phyloP scores from a whole-genome alignment of 495 filamentous ascomycete species.

The Annulohypoxylon nitens region DNA sequence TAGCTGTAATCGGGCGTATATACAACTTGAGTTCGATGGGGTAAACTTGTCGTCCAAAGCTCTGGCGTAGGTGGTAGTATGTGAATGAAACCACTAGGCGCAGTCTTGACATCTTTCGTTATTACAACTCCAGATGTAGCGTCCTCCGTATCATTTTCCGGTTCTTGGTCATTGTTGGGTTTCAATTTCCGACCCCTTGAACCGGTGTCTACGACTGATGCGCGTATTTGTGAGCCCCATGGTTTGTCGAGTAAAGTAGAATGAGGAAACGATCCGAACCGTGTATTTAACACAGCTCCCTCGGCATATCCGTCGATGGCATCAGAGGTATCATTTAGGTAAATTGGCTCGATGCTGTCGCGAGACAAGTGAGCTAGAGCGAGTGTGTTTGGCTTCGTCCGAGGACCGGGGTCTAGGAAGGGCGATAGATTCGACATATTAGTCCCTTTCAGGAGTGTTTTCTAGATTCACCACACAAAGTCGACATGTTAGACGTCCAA shows the following conservation, averaged over 20 bases:
- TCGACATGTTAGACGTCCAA: neutral
- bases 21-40: conserved; percentile 96
- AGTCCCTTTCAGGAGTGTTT: neutral
- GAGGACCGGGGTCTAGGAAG: conserved; percentile 75
- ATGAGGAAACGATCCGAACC: conserved; percentile 96
- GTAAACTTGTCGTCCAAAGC: conserved; percentile 88
- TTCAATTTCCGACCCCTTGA: conserved; percentile 74
- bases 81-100: conserved; percentile 88
- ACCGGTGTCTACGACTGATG: conserved; percentile 90
- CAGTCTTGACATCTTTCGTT: conserved; percentile 62
- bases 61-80: conserved; percentile 92
- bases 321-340: conserved; percentile 72
- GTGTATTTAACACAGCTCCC: conserved; percentile 88
- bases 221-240: conserved; percentile 92
- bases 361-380: conserved; percentile 87
- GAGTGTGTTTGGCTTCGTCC: conserved; percentile 68
- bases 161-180: conserved; percentile 57
- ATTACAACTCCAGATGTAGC: conserved; percentile 36
- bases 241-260: conserved; percentile 82
- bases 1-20: conserved; percentile 99
- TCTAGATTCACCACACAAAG: neutral
- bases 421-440: conserved; percentile 68
- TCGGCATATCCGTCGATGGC: conserved; percentile 79
- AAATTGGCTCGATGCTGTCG: conserved; percentile 80
- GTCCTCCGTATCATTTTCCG: conserved; percentile 47